These are phyloP conservation scores for Pythium rishiriense DNA, from an alignment of 352 stramenopile species.

Conservation along the genomic window DNA sequence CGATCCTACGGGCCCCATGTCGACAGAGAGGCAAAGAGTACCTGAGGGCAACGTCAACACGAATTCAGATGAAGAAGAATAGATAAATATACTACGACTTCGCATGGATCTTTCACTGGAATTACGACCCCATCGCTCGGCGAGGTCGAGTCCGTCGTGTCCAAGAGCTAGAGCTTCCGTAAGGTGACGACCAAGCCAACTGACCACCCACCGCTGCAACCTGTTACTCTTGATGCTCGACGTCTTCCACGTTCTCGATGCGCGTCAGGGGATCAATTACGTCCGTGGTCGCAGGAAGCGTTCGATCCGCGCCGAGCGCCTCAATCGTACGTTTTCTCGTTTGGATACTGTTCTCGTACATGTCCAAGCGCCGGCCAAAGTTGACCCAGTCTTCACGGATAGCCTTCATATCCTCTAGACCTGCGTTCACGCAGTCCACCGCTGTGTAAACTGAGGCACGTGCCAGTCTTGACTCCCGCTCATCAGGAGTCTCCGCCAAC, in stretches of 20 bases:
- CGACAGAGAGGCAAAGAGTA: neutral
- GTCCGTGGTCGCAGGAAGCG: neutral
- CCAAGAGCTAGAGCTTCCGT: constrained; percentile 54
- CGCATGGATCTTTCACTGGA: constrained; percentile 25
- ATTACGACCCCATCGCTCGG: constrained; percentile 48
- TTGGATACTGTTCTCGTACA: neutral
- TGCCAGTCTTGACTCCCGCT: neutral
- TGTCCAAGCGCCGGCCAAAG: neutral
- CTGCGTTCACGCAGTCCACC: neutral
- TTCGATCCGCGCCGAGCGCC: neutral
- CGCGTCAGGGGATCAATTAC: neutral
- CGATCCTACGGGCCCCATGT: neutral
- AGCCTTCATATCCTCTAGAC: neutral
- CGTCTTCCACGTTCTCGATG: neutral
- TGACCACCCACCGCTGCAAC: no score
- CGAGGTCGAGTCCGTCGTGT: constrained; percentile 53
- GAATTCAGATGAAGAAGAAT: neutral
- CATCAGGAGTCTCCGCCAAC: no score
- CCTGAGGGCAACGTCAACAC: neutral
- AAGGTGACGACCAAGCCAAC: constrained; percentile 32
- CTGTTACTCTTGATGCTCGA: neutral
- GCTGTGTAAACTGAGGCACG: neutral
- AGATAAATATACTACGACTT: no score
- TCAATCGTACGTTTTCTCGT: neutral
- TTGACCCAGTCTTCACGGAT: neutral